Evolutionary conservation across 768 basidiomycete genomes (phyloP), one percentile per base, ranked within the genome.

Genomic region (Auriscalpium orientale): DNA sequence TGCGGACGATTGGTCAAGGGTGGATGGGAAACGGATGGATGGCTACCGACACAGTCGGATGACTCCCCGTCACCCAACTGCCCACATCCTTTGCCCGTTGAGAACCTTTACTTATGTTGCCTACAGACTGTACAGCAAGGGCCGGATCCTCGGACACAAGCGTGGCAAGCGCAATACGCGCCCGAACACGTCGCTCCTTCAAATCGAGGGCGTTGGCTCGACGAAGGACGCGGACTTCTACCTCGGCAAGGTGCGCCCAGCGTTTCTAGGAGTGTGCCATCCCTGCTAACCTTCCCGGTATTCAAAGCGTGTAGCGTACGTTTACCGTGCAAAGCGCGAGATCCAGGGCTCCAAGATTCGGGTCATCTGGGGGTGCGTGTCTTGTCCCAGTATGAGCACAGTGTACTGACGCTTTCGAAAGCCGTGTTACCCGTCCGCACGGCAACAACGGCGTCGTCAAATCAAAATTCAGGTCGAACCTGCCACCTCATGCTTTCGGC

Each of bases 161-260:
- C 91, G 97, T 62, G 94, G 91, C 59, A 98, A 98, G 79, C 88
- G 93, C 70, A 98, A 98, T 82, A 81, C 89, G 56, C 82, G 87
- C 69, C 94, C 93, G 69, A 95, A 95, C 81, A 97, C 94, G 59
- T 91, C 92, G 54, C 86, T 99, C 66, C 75, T 99, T 67, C 93
- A 95, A 76, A 91, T 99, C 70, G 97, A 99, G 79, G 95, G 95
- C 68, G 94, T 98, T 56, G 83, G 84, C 62, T 86, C 76, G 67
- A 91, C 94, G 76, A 84, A 95, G 77, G 94, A 95, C 69, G 91
- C 95, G 43, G 87, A 92, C 71, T 95, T 94, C 76, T 99, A 99
- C 82, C 84, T 98, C 60, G 97, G 97, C 70, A 99, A 99, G 89
- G 93, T 97, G 65, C 65, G 82, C 67, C 65, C 28, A 28, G 28